Evolutionary conservation across 2,329 filamentous ascomycete genomes (phyloP).

Genomic region (Myriangium duriaei): DNA sequence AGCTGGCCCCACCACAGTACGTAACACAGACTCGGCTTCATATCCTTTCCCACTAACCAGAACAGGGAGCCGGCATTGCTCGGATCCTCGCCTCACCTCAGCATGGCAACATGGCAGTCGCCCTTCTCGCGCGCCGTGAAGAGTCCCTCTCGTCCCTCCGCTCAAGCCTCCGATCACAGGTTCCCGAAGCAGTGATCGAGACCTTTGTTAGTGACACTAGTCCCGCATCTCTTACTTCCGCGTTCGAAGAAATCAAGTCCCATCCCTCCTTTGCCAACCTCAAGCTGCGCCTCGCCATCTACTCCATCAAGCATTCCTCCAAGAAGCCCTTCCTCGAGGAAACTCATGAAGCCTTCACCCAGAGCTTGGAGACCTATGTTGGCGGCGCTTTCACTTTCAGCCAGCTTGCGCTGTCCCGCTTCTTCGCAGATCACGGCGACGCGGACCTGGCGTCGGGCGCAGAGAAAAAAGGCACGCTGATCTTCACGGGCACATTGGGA

Average conservation of each 20-base stretch:
- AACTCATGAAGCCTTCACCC: slow-evolving; percentile 37
- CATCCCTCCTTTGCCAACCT: slow-evolving; percentile 37
- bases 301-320: slow-evolving; percentile 43
- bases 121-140: slow-evolving; percentile 38
- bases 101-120: slow-evolving; percentile 44
- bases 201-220: slow-evolving; percentile 41
- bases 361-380: slow-evolving; percentile 39
- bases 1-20: slow-evolving; percentile 33
- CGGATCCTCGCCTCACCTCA: slow-evolving; percentile 38
- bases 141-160: slow-evolving; percentile 34
- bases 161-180: slow-evolving; percentile 29
- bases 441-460: slow-evolving; percentile 33
- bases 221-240: slow-evolving; percentile 32
- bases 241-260: slow-evolving; percentile 38
- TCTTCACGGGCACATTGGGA: slow-evolving; percentile 45
- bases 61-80: slow-evolving; percentile 43
- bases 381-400: slow-evolving; percentile 45
- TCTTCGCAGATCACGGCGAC: slow-evolving; percentile 41
- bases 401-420: slow-evolving; percentile 39
- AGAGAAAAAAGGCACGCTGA: slow-evolving; percentile 44
- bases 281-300: slow-evolving; percentile 42
- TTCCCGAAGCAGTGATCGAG: slow-evolving; percentile 35
- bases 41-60: not conserved
- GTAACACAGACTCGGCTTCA: slow-evolving; percentile 2
- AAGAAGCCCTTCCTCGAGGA: slow-evolving; percentile 45